These are phyloP conservation scores for Harringtonia lauricola DNA, from an alignment of 2,329 filamentous ascomycete species.

Conservation along the genomic window DNA sequence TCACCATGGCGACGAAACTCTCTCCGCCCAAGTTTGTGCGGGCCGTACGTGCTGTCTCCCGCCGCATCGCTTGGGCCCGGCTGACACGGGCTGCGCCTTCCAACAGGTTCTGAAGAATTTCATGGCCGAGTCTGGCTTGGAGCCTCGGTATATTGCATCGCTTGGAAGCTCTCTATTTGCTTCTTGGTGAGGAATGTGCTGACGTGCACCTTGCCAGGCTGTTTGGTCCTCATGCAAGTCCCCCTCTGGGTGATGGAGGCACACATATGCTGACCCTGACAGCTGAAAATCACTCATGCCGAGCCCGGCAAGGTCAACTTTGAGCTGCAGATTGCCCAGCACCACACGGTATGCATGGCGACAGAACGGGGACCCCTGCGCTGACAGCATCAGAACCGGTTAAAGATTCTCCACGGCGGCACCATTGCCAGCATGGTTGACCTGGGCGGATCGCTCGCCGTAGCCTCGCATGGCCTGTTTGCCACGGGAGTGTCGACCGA, in stretches of 20 bases:
- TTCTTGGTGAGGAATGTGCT: not conserved
- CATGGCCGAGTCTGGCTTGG: slow-evolving; percentile 72
- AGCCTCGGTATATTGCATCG: slow-evolving; percentile 57
- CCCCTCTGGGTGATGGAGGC: not conserved
- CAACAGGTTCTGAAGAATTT: slow-evolving; percentile 77
- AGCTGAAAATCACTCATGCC: slow-evolving; percentile 60
- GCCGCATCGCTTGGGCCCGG: too few species aligned
- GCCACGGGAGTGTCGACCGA: slow-evolving; percentile 56
- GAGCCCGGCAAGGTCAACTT: slow-evolving; percentile 60
- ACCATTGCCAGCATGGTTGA: slow-evolving; percentile 69
- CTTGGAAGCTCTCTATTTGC: not conserved
- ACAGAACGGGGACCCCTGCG: too few species aligned
- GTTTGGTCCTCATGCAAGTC: slow-evolving; percentile 28
- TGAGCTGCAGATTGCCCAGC: slow-evolving; percentile 61
- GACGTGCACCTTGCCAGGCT: slow-evolving; percentile 18
- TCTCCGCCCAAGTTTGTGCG: slow-evolving; percentile 20
- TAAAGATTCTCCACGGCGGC: slow-evolving; percentile 67
- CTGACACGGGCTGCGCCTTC: not conserved
- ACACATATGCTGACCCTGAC: not conserved
- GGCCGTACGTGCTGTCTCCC: slow-evolving; percentile 14
- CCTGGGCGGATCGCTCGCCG: slow-evolving; percentile 52
- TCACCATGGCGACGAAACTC: slow-evolving; percentile 17
- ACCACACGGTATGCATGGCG: slow-evolving; percentile 55
- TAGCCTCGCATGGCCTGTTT: slow-evolving; percentile 52
- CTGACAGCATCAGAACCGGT: slow-evolving; percentile 53